Conservation (phyloP, 2,329 filamentous ascomycete species). For the Cladosporium sp. region DNA sequence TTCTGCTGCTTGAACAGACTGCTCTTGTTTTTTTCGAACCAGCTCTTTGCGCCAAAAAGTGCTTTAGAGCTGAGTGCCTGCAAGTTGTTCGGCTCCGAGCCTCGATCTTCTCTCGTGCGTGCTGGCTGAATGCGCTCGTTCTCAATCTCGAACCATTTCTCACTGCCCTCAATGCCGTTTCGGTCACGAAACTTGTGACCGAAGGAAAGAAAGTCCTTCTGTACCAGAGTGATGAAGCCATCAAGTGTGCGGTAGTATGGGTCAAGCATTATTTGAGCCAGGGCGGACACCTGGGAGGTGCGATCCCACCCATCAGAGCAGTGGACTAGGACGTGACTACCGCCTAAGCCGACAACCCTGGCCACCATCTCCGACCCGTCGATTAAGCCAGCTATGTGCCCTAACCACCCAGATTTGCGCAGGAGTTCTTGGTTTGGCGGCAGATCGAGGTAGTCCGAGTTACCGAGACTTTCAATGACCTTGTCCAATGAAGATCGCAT, state of each 20-base stretch:
- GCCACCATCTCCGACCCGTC: constrained; percentile 82
- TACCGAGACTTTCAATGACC: constrained; percentile 84
- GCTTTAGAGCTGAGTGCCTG: constrained; percentile 60
- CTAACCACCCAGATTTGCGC: constrained; percentile 81
- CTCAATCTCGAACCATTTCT: constrained; percentile 90
- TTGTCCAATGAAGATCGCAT: constrained; percentile 89
- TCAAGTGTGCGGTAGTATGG: constrained; percentile 92
- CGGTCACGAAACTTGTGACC: constrained; percentile 95
- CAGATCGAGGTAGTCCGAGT: constrained; percentile 79
- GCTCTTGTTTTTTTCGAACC: constrained; percentile 68
- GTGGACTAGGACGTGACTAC: constrained; percentile 93
- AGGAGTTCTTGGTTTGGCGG: constrained; percentile 77
- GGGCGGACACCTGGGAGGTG: constrained; percentile 86
- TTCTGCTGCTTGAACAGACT: constrained; percentile 39
- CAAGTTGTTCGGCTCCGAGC: constrained; percentile 34
- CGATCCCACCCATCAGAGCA: constrained; percentile 99
- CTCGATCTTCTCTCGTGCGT: constrained; percentile 36
- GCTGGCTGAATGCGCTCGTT: constrained; percentile 64
- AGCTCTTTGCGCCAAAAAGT: constrained; percentile 70
- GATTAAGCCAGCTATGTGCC: constrained; percentile 78
- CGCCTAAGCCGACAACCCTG: constrained; percentile 80
- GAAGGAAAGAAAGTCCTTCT: constrained; percentile 98
- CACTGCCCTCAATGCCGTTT: constrained; percentile 79
- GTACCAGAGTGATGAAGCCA: constrained; percentile 87
- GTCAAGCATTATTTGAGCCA: constrained; percentile 90